Evolutionary conservation across 1,139 yeast species (phyloP), one percentile per base, ranked within the genome.

Genomic region (Yamadazyma buinensis): DNA sequence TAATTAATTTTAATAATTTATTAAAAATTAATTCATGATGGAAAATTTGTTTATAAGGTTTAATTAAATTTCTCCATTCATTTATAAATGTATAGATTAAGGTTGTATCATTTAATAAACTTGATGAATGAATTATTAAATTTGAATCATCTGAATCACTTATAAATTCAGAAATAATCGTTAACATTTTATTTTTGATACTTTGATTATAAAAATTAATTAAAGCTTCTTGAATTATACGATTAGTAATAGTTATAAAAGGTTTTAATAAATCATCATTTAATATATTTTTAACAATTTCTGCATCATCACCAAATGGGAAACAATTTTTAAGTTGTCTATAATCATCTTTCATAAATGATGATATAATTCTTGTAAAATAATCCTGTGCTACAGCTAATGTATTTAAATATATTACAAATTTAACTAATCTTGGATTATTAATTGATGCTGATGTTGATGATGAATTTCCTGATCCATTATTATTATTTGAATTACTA

Each of bases 1-100:
- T 79, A 4, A 79, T 60, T 11, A 67, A 52, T 12, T 72, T 56
- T 26, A 85, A 58, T 26, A 86, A 59, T 33, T 67, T 71, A 23
- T 59, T 62, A 43, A 51, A 67, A 5, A 61, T 72, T 67, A 41
- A 72, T 59, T 39, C 61, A 59, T 36, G 74, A 66, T 50, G 88
- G 58, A 59, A 83, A 32, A 45, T 73, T 37, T 75, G 78, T 35
- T 70, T 65, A 51, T 81, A 86, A 3, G 95, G 95, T 7, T 66
- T 58, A 39, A 85, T 70, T 32, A 85, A 50, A 1, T 66, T 51
- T 31, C 72, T 73, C 95, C 96, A 88, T 19, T 75, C 75, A 13
- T 57, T 60, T 15, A 76, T 64, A 48, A 87, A 84, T 28, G 61
- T 66, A 22, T 69, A 57, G 7, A 64, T 50, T 7, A 51, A 41